These are phyloP conservation scores for Arabidopsis thaliana DNA, from an alignment of 345 rosid genomes.

Conservation along the genomic window DNA sequence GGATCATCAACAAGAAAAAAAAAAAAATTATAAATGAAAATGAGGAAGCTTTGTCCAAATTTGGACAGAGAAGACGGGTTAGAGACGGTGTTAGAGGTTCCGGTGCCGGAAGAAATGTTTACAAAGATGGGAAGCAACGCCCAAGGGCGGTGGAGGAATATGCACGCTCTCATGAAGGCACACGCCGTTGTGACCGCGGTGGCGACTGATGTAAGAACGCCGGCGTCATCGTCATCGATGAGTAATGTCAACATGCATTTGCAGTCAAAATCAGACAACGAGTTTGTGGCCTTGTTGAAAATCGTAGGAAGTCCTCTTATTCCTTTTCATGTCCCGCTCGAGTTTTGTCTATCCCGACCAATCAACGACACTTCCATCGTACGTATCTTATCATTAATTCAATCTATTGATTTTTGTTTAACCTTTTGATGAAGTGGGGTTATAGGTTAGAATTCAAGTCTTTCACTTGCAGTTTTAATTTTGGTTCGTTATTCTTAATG, in stretches of 20 bases:
- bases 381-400: constrained; percentile 29
- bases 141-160: constrained; percentile 72
- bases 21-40: constrained; percentile 18
- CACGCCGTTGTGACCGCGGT: constrained; percentile 44
- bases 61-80: constrained; percentile 56
- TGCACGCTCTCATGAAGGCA: constrained; percentile 76
- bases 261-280: constrained; percentile 72
- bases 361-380: constrained; percentile 68
- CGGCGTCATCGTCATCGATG: constrained; percentile 42
- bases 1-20: constrained; percentile 1
- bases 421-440: background rate
- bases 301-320: constrained; percentile 90
- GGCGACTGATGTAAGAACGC: constrained; percentile 29
- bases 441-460: background rate
- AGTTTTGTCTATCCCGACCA: constrained; percentile 52
- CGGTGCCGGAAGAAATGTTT: constrained; percentile 67
- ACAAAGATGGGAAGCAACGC: constrained; percentile 50
- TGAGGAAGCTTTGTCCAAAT: constrained; percentile 66
- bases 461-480: background rate
- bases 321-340: constrained; percentile 71
- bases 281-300: constrained; percentile 91
- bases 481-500: background rate
- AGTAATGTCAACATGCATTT: constrained; percentile 50
- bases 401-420: background rate
- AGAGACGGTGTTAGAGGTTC: constrained; percentile 66